phyloP scores from a whole-genome alignment of 768 basidiomycete species.

The Collybia sordida region DNA sequence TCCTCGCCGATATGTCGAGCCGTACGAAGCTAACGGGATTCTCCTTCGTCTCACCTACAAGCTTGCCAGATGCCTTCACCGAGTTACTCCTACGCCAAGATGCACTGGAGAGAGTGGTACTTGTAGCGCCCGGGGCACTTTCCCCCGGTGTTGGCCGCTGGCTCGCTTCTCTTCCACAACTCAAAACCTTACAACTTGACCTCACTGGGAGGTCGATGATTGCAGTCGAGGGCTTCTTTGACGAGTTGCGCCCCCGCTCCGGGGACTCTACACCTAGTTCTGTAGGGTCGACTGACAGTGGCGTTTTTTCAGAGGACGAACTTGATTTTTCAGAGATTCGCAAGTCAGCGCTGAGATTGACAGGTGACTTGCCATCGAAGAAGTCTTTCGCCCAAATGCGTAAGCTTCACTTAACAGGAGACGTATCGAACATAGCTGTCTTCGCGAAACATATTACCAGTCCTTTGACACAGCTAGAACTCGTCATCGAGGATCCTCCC shows the following conservation, averaged over 20 bases:
- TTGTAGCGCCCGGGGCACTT: slow-evolving; percentile 76
- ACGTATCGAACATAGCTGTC: slow-evolving; percentile 65
- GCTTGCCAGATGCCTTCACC: slow-evolving; percentile 70
- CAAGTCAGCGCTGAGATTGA: slow-evolving; percentile 65
- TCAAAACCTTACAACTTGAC: slow-evolving; percentile 69
- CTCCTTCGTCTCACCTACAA: slow-evolving; percentile 67
- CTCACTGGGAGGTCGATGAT: slow-evolving; percentile 65
- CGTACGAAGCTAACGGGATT: slow-evolving; percentile 65
- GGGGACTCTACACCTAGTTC: slow-evolving; percentile 74
- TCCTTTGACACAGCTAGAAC: slow-evolving; percentile 66
- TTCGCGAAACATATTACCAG: slow-evolving; percentile 71
- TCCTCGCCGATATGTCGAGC: slow-evolving; percentile 64
- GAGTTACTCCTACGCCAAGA: slow-evolving; percentile 62
- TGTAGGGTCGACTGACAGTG: slow-evolving; percentile 67
- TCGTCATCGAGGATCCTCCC: slow-evolving; percentile 79
- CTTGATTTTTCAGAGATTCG: slow-evolving; percentile 75
- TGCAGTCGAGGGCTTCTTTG: slow-evolving; percentile 81
- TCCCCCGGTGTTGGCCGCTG: slow-evolving; percentile 71
- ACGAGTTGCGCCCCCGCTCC: slow-evolving; percentile 60
- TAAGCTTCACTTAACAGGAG: slow-evolving; percentile 67
- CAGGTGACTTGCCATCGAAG: slow-evolving; percentile 55
- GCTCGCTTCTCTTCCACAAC: slow-evolving; percentile 61
- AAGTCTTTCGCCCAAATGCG: slow-evolving; percentile 59
- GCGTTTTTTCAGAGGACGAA: slow-evolving; percentile 77
- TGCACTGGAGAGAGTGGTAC: slow-evolving; percentile 56